phyloP scores from a whole-genome alignment of 495 filamentous ascomycete species.

The Daldinia grandis region DNA sequence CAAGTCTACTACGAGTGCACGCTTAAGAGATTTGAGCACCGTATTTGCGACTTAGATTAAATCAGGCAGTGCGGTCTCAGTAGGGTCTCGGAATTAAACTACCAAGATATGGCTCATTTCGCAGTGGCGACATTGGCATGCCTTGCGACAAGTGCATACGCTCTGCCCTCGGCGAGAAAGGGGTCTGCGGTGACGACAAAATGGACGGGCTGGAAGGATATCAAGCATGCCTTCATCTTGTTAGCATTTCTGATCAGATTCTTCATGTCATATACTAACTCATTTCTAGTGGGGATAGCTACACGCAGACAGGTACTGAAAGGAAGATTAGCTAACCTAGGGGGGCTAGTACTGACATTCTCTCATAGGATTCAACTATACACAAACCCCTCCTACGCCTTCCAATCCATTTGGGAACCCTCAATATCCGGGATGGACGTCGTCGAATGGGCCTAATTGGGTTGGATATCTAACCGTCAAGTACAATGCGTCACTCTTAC shows the following conservation, averaged over 20 bases:
- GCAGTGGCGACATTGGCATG: constrained; percentile 5
- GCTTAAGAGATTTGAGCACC: not conserved
- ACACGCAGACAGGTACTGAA: constrained; percentile 52
- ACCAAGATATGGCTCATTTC: constrained; percentile 12
- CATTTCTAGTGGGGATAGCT: constrained; percentile 60
- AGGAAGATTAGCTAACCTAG: not conserved
- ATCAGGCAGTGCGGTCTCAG: not conserved
- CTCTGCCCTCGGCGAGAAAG: constrained; percentile 20
- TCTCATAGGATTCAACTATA: constrained; percentile 67
- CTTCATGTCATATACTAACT: constrained; percentile 15
- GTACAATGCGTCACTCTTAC: constrained; percentile 66
- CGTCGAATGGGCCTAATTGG: constrained; percentile 72
- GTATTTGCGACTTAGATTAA: not conserved
- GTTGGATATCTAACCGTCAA: constrained; percentile 69
- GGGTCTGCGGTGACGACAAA: constrained; percentile 37
- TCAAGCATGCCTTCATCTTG: constrained; percentile 64
- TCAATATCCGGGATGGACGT: constrained; percentile 65
- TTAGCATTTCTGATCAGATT: constrained; percentile 40
- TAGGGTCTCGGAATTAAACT: not conserved
- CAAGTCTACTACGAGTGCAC: not conserved
- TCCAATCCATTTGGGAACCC: constrained; percentile 83
- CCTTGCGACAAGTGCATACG: constrained; percentile 27
- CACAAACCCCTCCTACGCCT: constrained; percentile 65
- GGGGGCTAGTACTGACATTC: constrained; percentile 7
- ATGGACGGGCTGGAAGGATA: constrained; percentile 58